Base-by-base conservation (phyloP, 2,329 filamentous ascomycete species). In the Diplodia seriata region DNA sequence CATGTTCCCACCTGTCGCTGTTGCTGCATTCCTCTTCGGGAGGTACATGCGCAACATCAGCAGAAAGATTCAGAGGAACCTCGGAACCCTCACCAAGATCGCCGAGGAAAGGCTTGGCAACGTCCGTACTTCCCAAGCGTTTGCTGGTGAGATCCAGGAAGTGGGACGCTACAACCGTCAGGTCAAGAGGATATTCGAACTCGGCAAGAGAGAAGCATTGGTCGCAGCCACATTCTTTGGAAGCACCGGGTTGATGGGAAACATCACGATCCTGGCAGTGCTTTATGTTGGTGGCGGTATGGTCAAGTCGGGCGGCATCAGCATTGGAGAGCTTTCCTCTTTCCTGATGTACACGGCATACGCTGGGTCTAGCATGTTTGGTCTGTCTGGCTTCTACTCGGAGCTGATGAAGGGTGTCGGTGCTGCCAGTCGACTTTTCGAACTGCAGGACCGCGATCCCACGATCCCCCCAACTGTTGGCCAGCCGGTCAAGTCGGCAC, bases 321-420 rank as follows among this genome's bases (percentile, higher is more conserved):
- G 88, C 8, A 89, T 98, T 57, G 95, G 95, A 73, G 94, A 99
- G 72, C 82, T 99, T 53, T 96, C 95, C 1, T 97, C 93, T 0
- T 99, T 99, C 80, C 87, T 99, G 82, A 98, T 99, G 94, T 99
- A 98, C 79, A 97, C 94, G 3, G 94, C 92, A 3, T 98, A 90
- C 73, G 89, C 89, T 65, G 89, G 89, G 20, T 95, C 92, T 59
- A 97, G 92, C 79, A 87, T 99, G 71, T 97, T 98, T 73, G 95
- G 95, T 4, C 84, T 99, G 1, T 97, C 93, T 4, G 93, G 92
- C 68, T 99, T 99, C 81, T 99, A 97, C 80, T 97, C 94, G 0
- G 95, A 99, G 77, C 85, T 99, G 70, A 99, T 99, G 95, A 99
- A 99, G 80, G 96, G 96, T 51, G 94, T 97, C 4, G 95, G 96